Evolutionary conservation across 257 asterid species (phyloP), one percentile per base, ranked within the genome.

Genomic region (Eustoma russellianum): DNA sequence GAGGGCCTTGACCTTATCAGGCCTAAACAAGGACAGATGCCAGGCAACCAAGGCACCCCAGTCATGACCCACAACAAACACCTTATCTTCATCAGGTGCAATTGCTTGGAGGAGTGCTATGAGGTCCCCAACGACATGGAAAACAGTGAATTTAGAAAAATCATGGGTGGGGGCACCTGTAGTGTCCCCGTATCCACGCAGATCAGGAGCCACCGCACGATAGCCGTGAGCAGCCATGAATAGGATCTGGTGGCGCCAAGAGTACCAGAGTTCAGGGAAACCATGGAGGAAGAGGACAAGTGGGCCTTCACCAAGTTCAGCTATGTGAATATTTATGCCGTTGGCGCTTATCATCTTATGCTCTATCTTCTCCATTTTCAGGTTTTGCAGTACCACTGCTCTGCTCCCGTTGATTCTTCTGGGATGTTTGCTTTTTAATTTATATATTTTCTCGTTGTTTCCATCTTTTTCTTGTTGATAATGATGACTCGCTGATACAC

Each of bases 21-120:
- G 79, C 66, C 85, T 72, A 43, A 67, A 60, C 70, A 79, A 52
- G 55, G 78, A 72, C 6, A 79, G 41, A 53, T 44, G 33, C 86
- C 86, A 75, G 7, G 82, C 82, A 15, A 79, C 48, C 2, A 14
- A 0, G 1, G 86, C 82, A 59, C 82, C 85, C 79, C 82, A 78
- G 43, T 78, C 85, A 50, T 78, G 85, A 3, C 81, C 85, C 19
- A 79, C 86, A 35, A 75, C 68, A 63, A 79, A 75, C 64, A 75
- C 82, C 64, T 73, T 57, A 24, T 72, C 74, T 17, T 65, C 46
- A 17, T 64, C 59, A 24, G 57, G 17, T 61, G 59, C 72, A 19
- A 75, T 33, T 4, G 62, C 68, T 13, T 70, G 62, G 12, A 75
- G 41, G 13, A 79, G 76, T 41, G 70, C 80, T 18, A 75, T 67